Percentiles rank a stretch among this genome's conserved stretches.
Conservation (phyloP, 208 protist species). For the Leishmania martiniquensis region DNA sequence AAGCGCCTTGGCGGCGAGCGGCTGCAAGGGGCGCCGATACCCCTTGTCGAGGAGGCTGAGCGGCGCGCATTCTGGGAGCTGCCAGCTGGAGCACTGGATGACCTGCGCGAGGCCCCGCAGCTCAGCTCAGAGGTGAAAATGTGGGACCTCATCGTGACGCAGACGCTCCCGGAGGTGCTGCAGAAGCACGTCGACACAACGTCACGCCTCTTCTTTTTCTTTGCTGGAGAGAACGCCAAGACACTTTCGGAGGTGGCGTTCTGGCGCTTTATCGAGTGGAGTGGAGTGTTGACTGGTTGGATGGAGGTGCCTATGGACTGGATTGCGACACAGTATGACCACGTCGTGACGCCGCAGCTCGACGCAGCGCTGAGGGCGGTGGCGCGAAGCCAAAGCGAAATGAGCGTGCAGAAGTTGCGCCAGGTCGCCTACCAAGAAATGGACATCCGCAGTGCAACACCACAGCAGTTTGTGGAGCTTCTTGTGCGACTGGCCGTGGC, state of each 20-base stretch:
- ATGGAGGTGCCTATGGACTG: slow-evolving; percentile 37
- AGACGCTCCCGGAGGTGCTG: slow-evolving; percentile 46
- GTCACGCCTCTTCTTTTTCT: slow-evolving; percentile 69
- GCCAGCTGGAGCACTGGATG: slow-evolving; percentile 42
- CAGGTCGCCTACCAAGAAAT: slow-evolving; percentile 72
- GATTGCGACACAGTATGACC: slow-evolving; percentile 68
- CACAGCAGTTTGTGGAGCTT: slow-evolving; percentile 77
- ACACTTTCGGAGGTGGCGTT: slow-evolving; percentile 74
- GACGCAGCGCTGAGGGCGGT: slow-evolving; percentile 41
- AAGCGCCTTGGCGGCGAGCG: slow-evolving; percentile 48
- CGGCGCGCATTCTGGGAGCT: slow-evolving; percentile 54
- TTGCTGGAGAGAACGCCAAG: slow-evolving; percentile 59
- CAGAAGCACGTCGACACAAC: slow-evolving; percentile 44
- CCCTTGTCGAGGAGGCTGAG: slow-evolving; percentile 40
- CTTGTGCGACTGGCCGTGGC: slow-evolving; percentile 64
- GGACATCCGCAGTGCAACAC: slow-evolving; percentile 68
- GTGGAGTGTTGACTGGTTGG: slow-evolving; percentile 16
- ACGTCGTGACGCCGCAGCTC: slow-evolving; percentile 76
- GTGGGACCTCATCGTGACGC: slow-evolving; percentile 47
- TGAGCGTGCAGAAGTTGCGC: slow-evolving; percentile 46
- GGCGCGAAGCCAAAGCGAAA: slow-evolving; percentile 46
- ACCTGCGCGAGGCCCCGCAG: slow-evolving; percentile 42
- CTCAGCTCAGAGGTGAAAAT: slow-evolving; percentile 27
- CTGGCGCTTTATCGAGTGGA: slow-evolving; percentile 77
- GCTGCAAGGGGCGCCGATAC: slow-evolving; percentile 45